Base-by-base conservation (phyloP, 179 eudicot genomes). In the Dionaea muscipula region DNA sequence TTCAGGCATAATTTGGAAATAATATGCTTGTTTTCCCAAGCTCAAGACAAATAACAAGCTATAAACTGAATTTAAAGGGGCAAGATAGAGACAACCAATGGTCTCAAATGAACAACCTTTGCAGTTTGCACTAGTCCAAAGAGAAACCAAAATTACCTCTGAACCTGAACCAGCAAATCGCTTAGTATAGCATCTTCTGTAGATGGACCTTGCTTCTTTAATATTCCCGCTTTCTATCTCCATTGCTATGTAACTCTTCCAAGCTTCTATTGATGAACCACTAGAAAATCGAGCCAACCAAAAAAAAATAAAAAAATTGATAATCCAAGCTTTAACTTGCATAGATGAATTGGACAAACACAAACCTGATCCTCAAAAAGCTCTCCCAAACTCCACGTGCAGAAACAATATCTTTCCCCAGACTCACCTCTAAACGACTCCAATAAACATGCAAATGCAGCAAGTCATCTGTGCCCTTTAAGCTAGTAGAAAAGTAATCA, bases 361-460 rank as follows among this genome's bases (percentile, higher is more conserved):
- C 70, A 31, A 47, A 86, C 97, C 94, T 81, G 26, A 60, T 72
- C 70, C 82, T 91, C 61, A 91, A 81, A 71, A 91, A 74, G 80
- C 77, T 77, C 37, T 91, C 97, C 98, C 98, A 90, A 39, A 84
- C 94, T 53, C 94, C 85, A 38, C 98, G 98, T 59, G 94, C 95
- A 60, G 94, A 94, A 62, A 61, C 68, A 57, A 78, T 53, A 71
- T 86, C 91, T 53, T 84, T 78, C 36, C 82, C 85, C 51, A 84
- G 64, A 53, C 61, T 75, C 35, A 65, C 70, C 77, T 82, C 94
- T 50, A 87, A 71, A 57, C 76, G 84, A 27, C 91, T 85, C 97
- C 97, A 90, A 59, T 86, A 91, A 53, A 78, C 72, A 73, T 91
- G 66, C 68, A 91, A 54, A 28, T 62, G 85, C 69, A 86, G 65